phyloP scores from a whole-genome alignment of 75 land plant genomes.

The Pseudotsuga menziesii region DNA sequence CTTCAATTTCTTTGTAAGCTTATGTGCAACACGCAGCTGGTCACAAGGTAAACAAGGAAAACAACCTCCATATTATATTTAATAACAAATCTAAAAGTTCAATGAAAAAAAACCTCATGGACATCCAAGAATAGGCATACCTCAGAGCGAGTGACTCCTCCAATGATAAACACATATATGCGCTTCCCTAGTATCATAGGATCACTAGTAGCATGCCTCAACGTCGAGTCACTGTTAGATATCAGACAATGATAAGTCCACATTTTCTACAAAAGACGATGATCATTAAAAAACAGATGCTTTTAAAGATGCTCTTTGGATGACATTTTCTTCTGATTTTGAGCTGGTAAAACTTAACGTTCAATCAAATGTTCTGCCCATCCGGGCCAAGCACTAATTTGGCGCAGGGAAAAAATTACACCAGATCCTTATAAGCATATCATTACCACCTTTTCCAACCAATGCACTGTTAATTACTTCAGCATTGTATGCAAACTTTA shows the following conservation, averaged over 20 bases:
- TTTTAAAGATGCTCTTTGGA: neutral
- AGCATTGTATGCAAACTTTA: neutral
- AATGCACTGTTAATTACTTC: neutral
- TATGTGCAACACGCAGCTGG: slow-evolving; percentile 84
- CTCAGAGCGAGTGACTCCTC: slow-evolving; percentile 98
- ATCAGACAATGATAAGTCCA: neutral
- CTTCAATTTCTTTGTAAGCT: slow-evolving; percentile 70
- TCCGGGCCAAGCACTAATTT: neutral
- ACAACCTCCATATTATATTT: neutral
- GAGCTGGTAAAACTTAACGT: neutral
- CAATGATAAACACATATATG: slow-evolving; percentile 84
- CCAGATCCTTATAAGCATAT: neutral
- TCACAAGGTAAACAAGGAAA: no score
- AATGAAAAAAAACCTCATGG: neutral
- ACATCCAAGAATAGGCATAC: slow-evolving; percentile 26
- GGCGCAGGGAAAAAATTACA: neutral
- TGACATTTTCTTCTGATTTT: neutral
- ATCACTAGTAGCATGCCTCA: slow-evolving; percentile 74
- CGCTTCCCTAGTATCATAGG: slow-evolving; percentile 79
- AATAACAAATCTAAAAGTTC: neutral
- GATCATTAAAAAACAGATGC: neutral
- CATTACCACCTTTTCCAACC: neutral
- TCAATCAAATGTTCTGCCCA: neutral
- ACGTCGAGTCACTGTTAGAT: slow-evolving; percentile 65
- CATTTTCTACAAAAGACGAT: neutral